Evolutionary conservation across 768 basidiomycete genomes (phyloP).

Genomic region (Mycena rebaudengoi): DNA sequence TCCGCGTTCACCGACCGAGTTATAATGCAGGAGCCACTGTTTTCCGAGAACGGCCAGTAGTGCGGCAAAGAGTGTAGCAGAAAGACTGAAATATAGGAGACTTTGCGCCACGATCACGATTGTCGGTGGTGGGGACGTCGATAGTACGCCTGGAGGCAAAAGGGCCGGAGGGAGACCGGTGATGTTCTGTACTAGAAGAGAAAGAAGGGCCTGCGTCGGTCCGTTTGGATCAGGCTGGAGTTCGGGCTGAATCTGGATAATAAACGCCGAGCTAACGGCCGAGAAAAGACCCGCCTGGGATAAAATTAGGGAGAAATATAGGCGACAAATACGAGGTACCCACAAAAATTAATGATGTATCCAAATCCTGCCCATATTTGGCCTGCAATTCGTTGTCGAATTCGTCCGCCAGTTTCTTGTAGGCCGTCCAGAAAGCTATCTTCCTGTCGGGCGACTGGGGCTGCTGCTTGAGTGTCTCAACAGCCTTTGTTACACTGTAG

Average conservation of each 20-base stretch:
- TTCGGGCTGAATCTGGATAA: background rate
- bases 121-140: background rate
- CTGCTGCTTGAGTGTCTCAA: background rate
- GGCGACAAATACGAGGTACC: background rate
- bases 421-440: background rate
- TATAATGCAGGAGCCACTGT: conserved; percentile 1
- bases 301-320: background rate
- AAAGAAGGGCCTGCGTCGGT: background rate
- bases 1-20: background rate
- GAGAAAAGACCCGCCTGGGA: background rate
- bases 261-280: background rate
- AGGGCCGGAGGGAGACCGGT: background rate
- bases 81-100: background rate
- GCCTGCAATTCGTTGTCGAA: background rate
- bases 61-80: background rate
- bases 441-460: background rate
- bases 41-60: background rate
- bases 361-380: background rate
- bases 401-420: background rate
- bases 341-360: conserved; percentile 2
- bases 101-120: background rate
- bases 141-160: background rate
- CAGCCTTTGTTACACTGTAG: background rate
- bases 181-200: background rate
- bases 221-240: background rate